Conservation (phyloP, 306 rosid genomes). For the Casuarina equisetifolia region DNA sequence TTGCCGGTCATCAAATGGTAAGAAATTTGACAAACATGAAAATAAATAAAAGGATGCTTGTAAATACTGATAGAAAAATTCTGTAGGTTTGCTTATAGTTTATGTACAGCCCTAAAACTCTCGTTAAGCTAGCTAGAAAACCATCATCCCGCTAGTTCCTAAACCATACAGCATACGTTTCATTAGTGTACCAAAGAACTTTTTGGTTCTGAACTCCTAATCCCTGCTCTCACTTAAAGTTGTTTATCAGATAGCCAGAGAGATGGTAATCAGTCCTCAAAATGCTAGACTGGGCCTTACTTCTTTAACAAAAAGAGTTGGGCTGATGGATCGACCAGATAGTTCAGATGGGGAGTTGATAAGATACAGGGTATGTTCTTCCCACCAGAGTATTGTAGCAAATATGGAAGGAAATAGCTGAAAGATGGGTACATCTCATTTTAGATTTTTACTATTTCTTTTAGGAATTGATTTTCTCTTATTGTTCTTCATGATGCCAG, state of each 20-base stretch:
- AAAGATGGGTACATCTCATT: not conserved
- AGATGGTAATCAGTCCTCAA: constrained; percentile 99
- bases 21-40: no score
- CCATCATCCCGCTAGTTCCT: no score
- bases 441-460: not conserved
- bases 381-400: constrained; percentile 17
- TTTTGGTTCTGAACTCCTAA: not conserved
- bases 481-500: constrained; percentile 38
- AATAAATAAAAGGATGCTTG: no score
- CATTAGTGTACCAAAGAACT: not conserved
- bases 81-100: no score
- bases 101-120: no score
- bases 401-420: not conserved
- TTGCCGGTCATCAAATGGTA: no score
- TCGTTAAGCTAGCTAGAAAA: no score
- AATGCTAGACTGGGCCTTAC: constrained; percentile 78
- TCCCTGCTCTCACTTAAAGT: constrained; percentile 18
- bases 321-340: constrained; percentile 73
- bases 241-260: constrained; percentile 81
- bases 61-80: no score
- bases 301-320: constrained; percentile 70
- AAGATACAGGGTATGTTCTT: constrained; percentile 75
- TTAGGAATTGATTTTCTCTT: constrained; percentile 26
- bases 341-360: constrained; percentile 84
- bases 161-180: no score